Base-by-base conservation (phyloP, 1,284 basidiomycete genomes). In the Spongiforma sp. region DNA sequence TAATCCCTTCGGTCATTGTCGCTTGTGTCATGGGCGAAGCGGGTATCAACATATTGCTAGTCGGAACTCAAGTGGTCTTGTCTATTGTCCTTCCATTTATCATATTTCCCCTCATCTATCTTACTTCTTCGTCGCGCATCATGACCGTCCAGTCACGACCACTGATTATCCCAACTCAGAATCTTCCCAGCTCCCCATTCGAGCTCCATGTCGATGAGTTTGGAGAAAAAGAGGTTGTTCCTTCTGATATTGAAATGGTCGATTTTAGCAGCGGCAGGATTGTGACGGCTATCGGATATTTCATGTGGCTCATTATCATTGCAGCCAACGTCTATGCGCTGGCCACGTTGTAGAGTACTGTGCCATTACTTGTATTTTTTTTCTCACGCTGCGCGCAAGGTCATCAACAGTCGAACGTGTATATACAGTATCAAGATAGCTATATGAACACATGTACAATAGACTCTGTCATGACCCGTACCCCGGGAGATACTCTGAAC, bases 61-160 rank as follows among this genome's bases (percentile, higher is more conserved):
- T 98, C 56, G 90, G 87, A 1, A 95, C 90, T 15, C 97, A 99
- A 79, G 96, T 97, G 59, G 86, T 91, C 12, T 84, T 99, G 28
- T 92, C 91, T 50, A 87, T 99, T 71, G 89, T 95, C 6, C 86
- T 99, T 21, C 97, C 96, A 0, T 97, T 96, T 75, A 86, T 96
- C 74, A 86, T 89, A 24, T 84, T 94, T 69, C 94, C 94, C 2
- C 84, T 96, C 58, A 80, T 96, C 39, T 93, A 83, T 71, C 83
- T 94, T 68, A 94, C 93, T 14, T 88, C 89, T 3, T 88, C 83
- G 7, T 86, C 86, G 65, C 76, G 82, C 15, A 82, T 94, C 65
- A 95, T 95, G 93, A 82, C 81, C 7, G 87, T 89, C 67, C 74
- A 71, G 60, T 61, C 63, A 21, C 9, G 3, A 19, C 33, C 57